These are phyloP conservation scores for Conringia planisiliqua DNA, from an alignment of 345 rosid genomes.

Conservation along the genomic window DNA sequence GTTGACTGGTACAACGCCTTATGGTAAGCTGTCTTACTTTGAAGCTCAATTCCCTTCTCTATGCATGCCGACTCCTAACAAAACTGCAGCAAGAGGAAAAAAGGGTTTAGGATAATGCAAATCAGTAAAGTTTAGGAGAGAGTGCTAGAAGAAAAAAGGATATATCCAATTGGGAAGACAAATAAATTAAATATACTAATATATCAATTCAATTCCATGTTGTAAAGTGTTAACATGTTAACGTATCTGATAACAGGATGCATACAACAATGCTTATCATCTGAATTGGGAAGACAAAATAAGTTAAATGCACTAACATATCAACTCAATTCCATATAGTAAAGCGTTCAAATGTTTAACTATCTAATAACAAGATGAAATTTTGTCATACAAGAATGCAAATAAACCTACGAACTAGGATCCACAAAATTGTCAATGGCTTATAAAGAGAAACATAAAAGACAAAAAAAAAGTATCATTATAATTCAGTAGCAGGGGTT, in stretches of 20 bases:
- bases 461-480: no score
- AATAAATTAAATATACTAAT: neutral
- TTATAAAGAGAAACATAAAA: no score
- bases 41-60: neutral
- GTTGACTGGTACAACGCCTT: neutral
- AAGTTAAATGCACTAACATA: neutral
- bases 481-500: neutral
- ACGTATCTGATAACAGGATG: neutral
- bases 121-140: neutral
- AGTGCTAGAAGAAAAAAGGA: neutral
- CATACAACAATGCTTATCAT: neutral
- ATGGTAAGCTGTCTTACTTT: neutral
- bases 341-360: neutral
- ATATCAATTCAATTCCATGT: neutral
- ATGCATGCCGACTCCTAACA: neutral
- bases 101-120: neutral
- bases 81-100: constrained; percentile 14
- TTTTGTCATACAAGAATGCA: neutral
- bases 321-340: neutral
- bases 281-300: neutral
- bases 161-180: neutral
- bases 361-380: neutral
- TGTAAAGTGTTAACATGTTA: neutral
- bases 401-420: neutral
- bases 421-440: no score